phyloP scores from a whole-genome alignment of 202 grass and related monocot species.

The Dendrocalamus latiflorus region DNA sequence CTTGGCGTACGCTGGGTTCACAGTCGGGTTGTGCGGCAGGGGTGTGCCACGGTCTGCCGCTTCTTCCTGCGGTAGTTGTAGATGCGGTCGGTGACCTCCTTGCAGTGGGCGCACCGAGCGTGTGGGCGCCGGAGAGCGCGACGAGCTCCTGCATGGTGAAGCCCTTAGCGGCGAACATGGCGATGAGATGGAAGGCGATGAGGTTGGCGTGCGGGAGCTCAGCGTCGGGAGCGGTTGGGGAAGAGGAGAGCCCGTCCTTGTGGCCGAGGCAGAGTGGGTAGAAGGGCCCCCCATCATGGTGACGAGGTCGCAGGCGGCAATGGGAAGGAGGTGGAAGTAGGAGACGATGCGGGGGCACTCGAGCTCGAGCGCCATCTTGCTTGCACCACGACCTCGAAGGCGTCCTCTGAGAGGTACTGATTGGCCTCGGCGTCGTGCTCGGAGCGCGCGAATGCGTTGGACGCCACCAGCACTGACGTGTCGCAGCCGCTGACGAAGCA shows the following conservation, averaged over 20 bases:
- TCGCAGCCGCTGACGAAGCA: slow-evolving; percentile 78
- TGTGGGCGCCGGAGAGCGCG: slow-evolving; percentile 68
- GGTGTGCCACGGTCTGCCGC: neutral
- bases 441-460: slow-evolving; percentile 58
- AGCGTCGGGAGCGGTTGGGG: neutral
- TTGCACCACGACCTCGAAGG: slow-evolving; percentile 72
- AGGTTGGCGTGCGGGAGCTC: slow-evolving; percentile 34
- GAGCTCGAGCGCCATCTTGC: slow-evolving; percentile 74
- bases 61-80: slow-evolving; percentile 46
- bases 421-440: slow-evolving; percentile 79
- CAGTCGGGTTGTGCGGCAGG: slow-evolving; percentile 50
- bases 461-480: slow-evolving; percentile 55
- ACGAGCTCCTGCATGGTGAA: slow-evolving; percentile 76
- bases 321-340: slow-evolving; percentile 67
- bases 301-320: slow-evolving; percentile 64
- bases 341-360: slow-evolving; percentile 80
- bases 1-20: slow-evolving; percentile 61
- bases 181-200: slow-evolving; percentile 40
- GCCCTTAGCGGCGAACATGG: slow-evolving; percentile 55
- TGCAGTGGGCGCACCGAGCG: slow-evolving; percentile 81
- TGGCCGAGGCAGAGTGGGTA: slow-evolving; percentile 61
- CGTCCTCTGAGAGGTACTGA: slow-evolving; percentile 72
- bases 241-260: slow-evolving; percentile 61
- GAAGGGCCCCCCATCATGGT: slow-evolving; percentile 65
- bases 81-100: slow-evolving; percentile 57